A percentile compares a stretch with the other conserved stretches of the same genome.
phyloP scores from a whole-genome alignment of 148 eudicot genomes.

The Persicaria maculosa region DNA sequence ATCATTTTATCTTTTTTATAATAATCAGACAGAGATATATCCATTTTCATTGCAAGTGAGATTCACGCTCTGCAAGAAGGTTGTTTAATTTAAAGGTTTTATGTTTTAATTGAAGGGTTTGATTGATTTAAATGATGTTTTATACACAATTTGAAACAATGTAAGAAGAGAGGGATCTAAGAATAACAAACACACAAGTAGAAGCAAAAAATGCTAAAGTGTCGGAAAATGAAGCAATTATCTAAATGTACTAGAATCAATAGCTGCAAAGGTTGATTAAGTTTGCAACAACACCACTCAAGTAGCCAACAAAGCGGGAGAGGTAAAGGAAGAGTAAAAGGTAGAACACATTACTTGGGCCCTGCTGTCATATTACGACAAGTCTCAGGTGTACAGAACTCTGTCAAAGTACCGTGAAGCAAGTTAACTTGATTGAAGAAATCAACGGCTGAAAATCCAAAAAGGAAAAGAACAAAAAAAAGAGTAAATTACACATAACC shows the following conservation, averaged over 20 bases:
- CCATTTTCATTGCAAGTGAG: too few species aligned
- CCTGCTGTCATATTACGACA: conserved; percentile 98
- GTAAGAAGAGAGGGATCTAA: background rate
- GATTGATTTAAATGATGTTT: too few species aligned
- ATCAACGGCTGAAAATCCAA: conserved; percentile 92
- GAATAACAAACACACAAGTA: background rate
- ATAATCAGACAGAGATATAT: too few species aligned
- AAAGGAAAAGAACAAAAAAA: conserved; percentile 13
- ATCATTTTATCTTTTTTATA: too few species aligned
- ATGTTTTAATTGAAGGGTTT: too few species aligned
- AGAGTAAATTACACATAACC: too few species aligned
- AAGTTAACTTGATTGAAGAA: conserved; percentile 99
- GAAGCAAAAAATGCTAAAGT: background rate
- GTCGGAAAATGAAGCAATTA: background rate
- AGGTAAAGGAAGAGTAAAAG: background rate
- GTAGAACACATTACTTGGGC: conserved; percentile 63
- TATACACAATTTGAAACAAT: too few species aligned
- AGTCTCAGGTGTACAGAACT: conserved; percentile 86
- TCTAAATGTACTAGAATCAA: background rate
- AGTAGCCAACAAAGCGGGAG: background rate
- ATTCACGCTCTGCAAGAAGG: too few species aligned
- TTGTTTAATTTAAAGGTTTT: too few species aligned
- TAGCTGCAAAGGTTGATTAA: background rate
- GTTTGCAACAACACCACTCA: background rate
- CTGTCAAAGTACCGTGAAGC: conserved; percentile 96